Conservation (phyloP, 1,284 basidiomycete genomes). For the Leccinum pachyderme region DNA sequence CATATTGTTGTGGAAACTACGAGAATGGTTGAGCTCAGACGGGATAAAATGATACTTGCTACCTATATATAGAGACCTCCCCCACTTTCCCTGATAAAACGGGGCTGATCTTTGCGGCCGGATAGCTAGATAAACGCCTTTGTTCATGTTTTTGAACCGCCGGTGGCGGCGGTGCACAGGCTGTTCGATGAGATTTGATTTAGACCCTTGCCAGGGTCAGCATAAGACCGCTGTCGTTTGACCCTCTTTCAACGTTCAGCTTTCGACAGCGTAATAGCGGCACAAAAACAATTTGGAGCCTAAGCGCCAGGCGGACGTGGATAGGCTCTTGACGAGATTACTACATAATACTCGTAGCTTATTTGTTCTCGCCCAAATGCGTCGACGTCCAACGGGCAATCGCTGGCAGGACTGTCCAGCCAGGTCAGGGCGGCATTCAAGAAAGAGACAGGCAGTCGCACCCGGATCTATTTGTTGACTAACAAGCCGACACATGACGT, state of each 20-base stretch:
- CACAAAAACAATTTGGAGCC: neutral
- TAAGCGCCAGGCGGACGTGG: too few relatives aligned
- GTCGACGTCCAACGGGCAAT: neutral
- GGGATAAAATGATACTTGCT: neutral
- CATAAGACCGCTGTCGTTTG: neutral
- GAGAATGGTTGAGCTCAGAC: neutral
- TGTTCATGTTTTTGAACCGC: neutral
- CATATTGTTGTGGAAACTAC: neutral
- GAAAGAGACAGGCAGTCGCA: neutral
- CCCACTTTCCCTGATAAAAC: neutral
- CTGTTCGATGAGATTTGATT: neutral
- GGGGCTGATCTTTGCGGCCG: neutral
- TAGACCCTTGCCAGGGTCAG: neutral
- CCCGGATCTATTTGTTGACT: neutral
- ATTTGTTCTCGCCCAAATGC: neutral
- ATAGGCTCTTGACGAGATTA: too few relatives aligned
- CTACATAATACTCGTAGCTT: too few relatives aligned
- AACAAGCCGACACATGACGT: neutral
- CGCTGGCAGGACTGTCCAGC: neutral
- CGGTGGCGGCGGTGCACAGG: neutral
- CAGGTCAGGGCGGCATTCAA: neutral
- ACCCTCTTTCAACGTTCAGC: neutral
- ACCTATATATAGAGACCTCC: neutral
- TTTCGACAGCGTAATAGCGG: neutral
- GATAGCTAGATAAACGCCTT: neutral